Base-by-base conservation (phyloP, 176 grass and related monocot species). In the Oryza glumipatula region DNA sequence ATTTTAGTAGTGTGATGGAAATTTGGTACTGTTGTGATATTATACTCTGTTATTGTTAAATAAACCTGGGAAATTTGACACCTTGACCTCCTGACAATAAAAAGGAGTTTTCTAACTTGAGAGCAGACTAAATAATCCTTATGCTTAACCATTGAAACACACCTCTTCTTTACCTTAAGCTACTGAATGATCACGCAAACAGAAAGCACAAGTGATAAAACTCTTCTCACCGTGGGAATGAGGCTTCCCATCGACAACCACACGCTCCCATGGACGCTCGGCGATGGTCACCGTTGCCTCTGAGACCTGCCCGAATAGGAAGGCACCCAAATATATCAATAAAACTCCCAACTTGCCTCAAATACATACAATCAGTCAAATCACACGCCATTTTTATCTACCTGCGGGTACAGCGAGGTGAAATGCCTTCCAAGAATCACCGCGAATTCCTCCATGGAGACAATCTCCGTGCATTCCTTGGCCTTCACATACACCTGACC, bases 201-300 rank as follows among this genome's bases (percentile, higher is more conserved):
- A 65, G 6, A 17, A 74, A 22, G 38, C 32, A 71, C 22, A 79
- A 44, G 11, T 8, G 30, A 76, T 39, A 3, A 71, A 78, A 45
- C n/a, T 69, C 4, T 30, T 19, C 87, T 74, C 44, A 98, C 93
- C 96, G 35, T 98, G 96, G 14, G 96, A 94, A 87, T 98, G 96
- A 33, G 91, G 91, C 39, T 78, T 89, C 35, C 91, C 93, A 5
- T 94, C 83, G 9, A 95, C 83, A 67, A 47, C 24, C 45, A 95
- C 91, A 65, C 96, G 96, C 60, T 98, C 96, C 93, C 96, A 98
- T 41, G 96, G 93, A 72, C 94, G 94, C 88, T 95, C 96, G 78
- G 66, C 70, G 71, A 98, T 89, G 9, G 79, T 94, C 15, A 98
- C 85, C 32, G 88, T 83, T 32, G 96, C 88, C 67, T 89, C 93